Base-by-base conservation (phyloP, 2,329 filamentous ascomycete species). In the Penicillium sp. region DNA sequence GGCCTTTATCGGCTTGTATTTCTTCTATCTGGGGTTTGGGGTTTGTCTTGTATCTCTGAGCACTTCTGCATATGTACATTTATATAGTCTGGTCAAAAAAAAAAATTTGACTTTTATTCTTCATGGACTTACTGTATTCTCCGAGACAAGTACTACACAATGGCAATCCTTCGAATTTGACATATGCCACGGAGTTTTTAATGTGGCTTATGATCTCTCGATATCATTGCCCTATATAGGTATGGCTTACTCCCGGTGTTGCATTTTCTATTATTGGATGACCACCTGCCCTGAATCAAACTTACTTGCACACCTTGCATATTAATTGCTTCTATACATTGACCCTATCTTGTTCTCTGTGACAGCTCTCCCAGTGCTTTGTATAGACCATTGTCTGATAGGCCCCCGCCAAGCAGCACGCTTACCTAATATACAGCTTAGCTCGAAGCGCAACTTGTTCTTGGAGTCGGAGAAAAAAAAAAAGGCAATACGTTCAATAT, bases 31-130 rank as follows among this genome's bases (percentile, higher is more conserved):
- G 50, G 57, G 53, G 25, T 56, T 44, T 52, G 50, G 57, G 58
- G 55, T 48, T 61, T 58, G 44, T 48, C 29, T 45, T 53, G 47
- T 42, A 50, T 57, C 35, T 63, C 49, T 57, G 44, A 63, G 62
- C 58, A 59, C 53, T 49, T 59, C 33, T 58, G 61, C 62, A 62
- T 63, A 38, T 63, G 59, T 61, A 63, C 53, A 64, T 64, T 57
- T 61, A 60, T 61, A 49, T 61, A 59, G 55, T 59, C 49, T 47
- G 44, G 52, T 61, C 51, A 52, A 55, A 61, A 55, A 51, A 51
- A 52, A 53, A 60, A 49, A 25, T 25, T 45, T 41, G 52, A 60
- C 51, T 60, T n/a, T 33, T 50, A 23, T 48, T 61, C 42, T 29
- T 57, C 35, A 47, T 21, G 21, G 17, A 1, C 12, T 38, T 19